Base-by-base conservation (phyloP, 495 filamentous ascomycete genomes). In the Aspergillus homomorphus region DNA sequence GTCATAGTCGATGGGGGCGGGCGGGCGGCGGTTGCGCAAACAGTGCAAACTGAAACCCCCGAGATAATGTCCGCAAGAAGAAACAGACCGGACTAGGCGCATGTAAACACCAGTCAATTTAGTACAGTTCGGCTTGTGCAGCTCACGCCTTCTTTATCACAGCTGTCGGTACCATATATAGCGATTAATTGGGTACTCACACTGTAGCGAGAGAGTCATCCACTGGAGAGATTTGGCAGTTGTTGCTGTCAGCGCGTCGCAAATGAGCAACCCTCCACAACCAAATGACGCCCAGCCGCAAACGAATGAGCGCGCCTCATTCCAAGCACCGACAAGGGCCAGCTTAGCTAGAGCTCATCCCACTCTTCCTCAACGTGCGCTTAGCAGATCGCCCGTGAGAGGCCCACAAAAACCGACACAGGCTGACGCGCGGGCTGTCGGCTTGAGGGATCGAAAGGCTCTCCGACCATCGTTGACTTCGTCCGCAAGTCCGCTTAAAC, bases 271-370 rank as follows among this genome's bases (percentile, higher is more conserved):
- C 23, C 23, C 69, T 46, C 57, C 69, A 21, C 54, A 73, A 59
- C 69, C 66, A 58, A 57, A 62, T 54, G 59, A 63, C 41, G 46
- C 58, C 12, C 43, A 48, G 62, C 63, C 54, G 48, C 68, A 59
- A 43, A 65, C 73, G 44, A 61, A 62, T 12, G 52, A 60, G 28
- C 80, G 80, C 4, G 79, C 81, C 0, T 88, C 86, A 0, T 89
- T 84, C 64, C 81, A 82, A 45, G 87, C 86, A 4, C 87, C 87
- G 4, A 89, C 85, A 0, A 82, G 79, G 61, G 79, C 85, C 4
- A 88, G 82, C 62, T 66, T 89, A 18, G 81, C 85, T 60, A 81
- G 82, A 64, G 81, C 83, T 59, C 81, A 88, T 63, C 84, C 87
- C 7, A 82, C 82, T 8, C 70, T 85, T 16, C 62, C 87, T 45